phyloP scores from a whole-genome alignment of 441 rosid species.

The Adansonia madagascariensis region DNA sequence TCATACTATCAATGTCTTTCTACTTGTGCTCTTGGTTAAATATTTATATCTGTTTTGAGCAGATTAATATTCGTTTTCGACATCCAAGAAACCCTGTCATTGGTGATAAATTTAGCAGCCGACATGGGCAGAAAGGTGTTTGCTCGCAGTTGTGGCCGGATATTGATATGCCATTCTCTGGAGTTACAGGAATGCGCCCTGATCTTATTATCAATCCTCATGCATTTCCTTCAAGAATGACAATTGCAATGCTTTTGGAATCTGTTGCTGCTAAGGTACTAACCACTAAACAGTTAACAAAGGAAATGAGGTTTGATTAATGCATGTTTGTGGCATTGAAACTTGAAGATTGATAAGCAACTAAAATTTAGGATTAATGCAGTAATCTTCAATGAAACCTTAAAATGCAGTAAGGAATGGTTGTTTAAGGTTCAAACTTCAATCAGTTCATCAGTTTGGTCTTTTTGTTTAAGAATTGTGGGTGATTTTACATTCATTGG shows the following conservation, averaged over 20 bases:
- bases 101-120: constrained; percentile 98
- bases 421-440: constrained; percentile 3
- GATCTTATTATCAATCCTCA: constrained; percentile 98
- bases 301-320: background rate
- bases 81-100: constrained; percentile 92
- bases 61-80: constrained; percentile 89
- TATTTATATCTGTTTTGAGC: constrained; percentile 27
- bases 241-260: constrained; percentile 97
- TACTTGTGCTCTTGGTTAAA: background rate
- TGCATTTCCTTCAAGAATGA: constrained; percentile 99
- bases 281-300: constrained; percentile 33
- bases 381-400: constrained; percentile 4
- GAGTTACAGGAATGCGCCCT: constrained; percentile 95
- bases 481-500: background rate
- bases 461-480: background rate
- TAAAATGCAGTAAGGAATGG: background rate
- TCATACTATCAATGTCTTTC: constrained; percentile 2
- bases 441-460: background rate
- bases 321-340: constrained; percentile 11
- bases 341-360: constrained; percentile 1
- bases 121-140: constrained; percentile 99
- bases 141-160: constrained; percentile 99
- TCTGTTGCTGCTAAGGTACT: constrained; percentile 94
- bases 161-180: constrained; percentile 95
- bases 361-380: background rate